phyloP scores from a whole-genome alignment of 805 yeast species.

The Candida montana region DNA sequence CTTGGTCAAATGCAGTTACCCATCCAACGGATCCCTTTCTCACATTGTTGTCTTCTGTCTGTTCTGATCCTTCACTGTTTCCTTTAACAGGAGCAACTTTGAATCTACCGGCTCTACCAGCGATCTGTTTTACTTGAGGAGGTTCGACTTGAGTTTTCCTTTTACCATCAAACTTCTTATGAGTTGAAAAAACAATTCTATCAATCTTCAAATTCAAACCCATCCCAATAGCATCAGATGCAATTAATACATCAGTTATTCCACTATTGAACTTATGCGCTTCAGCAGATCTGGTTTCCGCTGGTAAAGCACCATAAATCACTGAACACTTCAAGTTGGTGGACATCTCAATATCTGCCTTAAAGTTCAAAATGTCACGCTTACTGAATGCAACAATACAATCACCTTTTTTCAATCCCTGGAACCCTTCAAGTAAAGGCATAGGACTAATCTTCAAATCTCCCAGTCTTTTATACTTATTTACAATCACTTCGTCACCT shows the following conservation, averaged over 20 bases:
- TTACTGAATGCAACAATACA: constrained; percentile 87
- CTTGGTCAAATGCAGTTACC: constrained; percentile 46
- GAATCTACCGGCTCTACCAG: constrained; percentile 93
- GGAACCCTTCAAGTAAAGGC: constrained; percentile 30
- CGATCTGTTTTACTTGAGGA: constrained; percentile 84
- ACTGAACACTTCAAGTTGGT: constrained; percentile 75
- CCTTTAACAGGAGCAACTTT: constrained; percentile 32
- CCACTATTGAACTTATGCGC: constrained; percentile 78
- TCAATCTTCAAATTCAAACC: constrained; percentile 85
- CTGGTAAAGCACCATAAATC: constrained; percentile 92
- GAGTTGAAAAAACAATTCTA: constrained; percentile 68
- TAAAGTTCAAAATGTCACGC: constrained; percentile 59
- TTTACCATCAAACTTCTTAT: constrained; percentile 66
- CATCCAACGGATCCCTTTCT: constrained; percentile 34
- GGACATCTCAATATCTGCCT: constrained; percentile 59
- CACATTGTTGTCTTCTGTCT: neutral
- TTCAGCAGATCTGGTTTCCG: constrained; percentile 85
- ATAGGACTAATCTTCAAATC: constrained; percentile 50
- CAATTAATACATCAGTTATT: constrained; percentile 75
- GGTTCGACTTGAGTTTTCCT: constrained; percentile 41
- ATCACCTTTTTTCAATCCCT: constrained; percentile 61
- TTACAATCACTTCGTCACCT: constrained; percentile 76
- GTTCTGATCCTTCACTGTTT: no score
- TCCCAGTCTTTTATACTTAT: constrained; percentile 71
- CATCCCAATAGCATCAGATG: constrained; percentile 98